Percentiles rank a stretch among this genome's conserved stretches.
Evolutionary conservation across 2,329 filamentous ascomycete species (phyloP).

Genomic region (Stagonosporopsis cucurbitacearum): DNA sequence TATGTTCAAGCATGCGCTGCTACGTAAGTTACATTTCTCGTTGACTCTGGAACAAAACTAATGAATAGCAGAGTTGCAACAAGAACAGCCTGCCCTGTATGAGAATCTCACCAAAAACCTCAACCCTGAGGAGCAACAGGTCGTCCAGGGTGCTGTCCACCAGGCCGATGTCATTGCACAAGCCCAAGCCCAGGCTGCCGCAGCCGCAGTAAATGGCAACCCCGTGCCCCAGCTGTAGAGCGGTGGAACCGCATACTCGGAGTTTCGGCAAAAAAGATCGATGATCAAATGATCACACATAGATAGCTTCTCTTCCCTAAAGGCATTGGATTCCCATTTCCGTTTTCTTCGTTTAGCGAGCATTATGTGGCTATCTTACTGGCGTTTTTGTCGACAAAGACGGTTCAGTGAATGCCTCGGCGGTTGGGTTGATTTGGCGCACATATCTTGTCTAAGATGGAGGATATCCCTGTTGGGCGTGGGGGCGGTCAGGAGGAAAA

Average conservation of each 20-base stretch:
- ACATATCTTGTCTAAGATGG: conserved; percentile 17
- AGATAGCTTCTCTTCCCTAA: conserved; percentile 30
- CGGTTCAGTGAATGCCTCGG: conserved; percentile 25
- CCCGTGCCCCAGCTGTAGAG: conserved; percentile 28
- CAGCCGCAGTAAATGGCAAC: conserved; percentile 30
- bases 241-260: not conserved
- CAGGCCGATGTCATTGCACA: conserved; percentile 66
- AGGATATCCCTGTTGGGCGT: conserved; percentile 16
- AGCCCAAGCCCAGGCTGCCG: conserved; percentile 32
- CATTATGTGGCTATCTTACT: conserved; percentile 31
- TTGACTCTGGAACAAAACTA: conserved; percentile 6
- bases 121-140: conserved; percentile 77
- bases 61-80: conserved; percentile 74
- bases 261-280: conserved; percentile 2
- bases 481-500: not conserved
- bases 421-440: conserved; percentile 25
- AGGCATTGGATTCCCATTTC: conserved; percentile 32
- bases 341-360: conserved; percentile 41
- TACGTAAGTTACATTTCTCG: conserved; percentile 68
- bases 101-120: conserved; percentile 79
- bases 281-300: conserved; percentile 15
- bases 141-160: conserved; percentile 79
- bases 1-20: conserved; percentile 80
- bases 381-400: conserved; percentile 34
- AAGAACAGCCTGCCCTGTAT: conserved; percentile 90